Evolutionary conservation across 2,329 filamentous ascomycete species (phyloP).

Genomic region (Epichloe bromicola): DNA sequence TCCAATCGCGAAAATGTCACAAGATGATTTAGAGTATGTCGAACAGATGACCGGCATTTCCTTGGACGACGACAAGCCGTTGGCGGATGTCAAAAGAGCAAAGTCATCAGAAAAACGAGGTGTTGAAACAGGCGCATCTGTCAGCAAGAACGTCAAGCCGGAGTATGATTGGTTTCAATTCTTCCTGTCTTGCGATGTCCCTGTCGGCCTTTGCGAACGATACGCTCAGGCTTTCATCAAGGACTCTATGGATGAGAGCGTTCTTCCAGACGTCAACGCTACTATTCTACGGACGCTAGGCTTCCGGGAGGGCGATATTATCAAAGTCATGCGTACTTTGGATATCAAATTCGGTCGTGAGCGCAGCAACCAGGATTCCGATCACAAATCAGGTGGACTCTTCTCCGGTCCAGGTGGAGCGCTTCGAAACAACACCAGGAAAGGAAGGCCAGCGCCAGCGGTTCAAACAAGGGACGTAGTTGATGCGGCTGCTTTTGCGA

Average conservation of each 20-base stretch:
- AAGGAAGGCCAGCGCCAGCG: slow-evolving; percentile 77
- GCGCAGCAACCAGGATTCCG: slow-evolving; percentile 41
- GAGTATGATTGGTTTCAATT: slow-evolving; percentile 99
- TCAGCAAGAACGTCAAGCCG: slow-evolving; percentile 48
- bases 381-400: slow-evolving; percentile 50
- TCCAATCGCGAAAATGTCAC: slow-evolving; percentile 87
- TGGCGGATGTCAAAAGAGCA: slow-evolving; percentile 65
- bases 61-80: slow-evolving; percentile 84
- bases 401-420: slow-evolving; percentile 90
- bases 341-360: slow-evolving; percentile 67
- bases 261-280: slow-evolving; percentile 79
- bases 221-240: slow-evolving; percentile 81
- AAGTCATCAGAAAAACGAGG: slow-evolving; percentile 19
- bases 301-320: slow-evolving; percentile 90
- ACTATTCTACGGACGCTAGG: slow-evolving; percentile 74
- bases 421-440: slow-evolving; percentile 86
- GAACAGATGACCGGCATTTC: slow-evolving; percentile 79
- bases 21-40: slow-evolving; percentile 89
- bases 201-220: slow-evolving; percentile 83
- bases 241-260: slow-evolving; percentile 93
- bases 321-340: slow-evolving; percentile 83
- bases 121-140: slow-evolving; percentile 42
- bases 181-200: slow-evolving; percentile 84
- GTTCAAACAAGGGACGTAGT: slow-evolving; percentile 76
- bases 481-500: slow-evolving; percentile 74